Base-by-base conservation (phyloP, 192 early-diverging fungal genomes). In the Coemansia sp. region DNA sequence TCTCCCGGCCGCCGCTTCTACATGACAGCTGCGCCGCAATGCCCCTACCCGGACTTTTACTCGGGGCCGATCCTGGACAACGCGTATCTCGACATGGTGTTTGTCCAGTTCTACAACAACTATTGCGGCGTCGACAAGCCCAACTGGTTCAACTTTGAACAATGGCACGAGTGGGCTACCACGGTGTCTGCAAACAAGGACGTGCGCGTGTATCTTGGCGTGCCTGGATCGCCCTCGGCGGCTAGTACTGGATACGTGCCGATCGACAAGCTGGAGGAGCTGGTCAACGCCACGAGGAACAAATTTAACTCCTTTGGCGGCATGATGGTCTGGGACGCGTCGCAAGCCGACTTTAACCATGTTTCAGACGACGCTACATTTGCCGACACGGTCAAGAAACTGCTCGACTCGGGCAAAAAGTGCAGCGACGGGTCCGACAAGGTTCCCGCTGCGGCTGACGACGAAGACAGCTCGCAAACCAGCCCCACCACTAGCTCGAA, bases 51-150 rank as follows among this genome's bases (percentile, higher is more conserved):
- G 14, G 88, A 93, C 73, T 86, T 82, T 1, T 89, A 90, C 66
- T 60, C 90, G 1, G 87, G 86, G 0, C 77, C 77, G 1, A 77
- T 86, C 19, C 68, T 91, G 4, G 78, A 90, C 49, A 72, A 84
- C 27, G 85, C 90, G 3, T 89, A 86, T 56, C 72, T 88, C 6
- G 88, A 90, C 59, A 84, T 90, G 87, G 79, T 93, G 0, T 90
- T 87, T 84, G 87, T 93, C 1, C 91, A 93, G 74, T 93, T 91
- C 62, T 93, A 93, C 82, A 93, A 93, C 81, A 93, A 93, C 77
- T 91, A 87, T 71, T 93, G 91, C 49, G 77, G 84, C 27, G 68
- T 86, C 6, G 77, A 80, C 60, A 73, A 75, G 43, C 62, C 78
- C 57, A 77, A 74, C 43, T 86, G 82, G 68, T 93, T 89, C 77